These are phyloP conservation scores for Magnusiomyces tetraspermus DNA, from an alignment of 1,139 yeast genomes.

Conservation along the genomic window DNA sequence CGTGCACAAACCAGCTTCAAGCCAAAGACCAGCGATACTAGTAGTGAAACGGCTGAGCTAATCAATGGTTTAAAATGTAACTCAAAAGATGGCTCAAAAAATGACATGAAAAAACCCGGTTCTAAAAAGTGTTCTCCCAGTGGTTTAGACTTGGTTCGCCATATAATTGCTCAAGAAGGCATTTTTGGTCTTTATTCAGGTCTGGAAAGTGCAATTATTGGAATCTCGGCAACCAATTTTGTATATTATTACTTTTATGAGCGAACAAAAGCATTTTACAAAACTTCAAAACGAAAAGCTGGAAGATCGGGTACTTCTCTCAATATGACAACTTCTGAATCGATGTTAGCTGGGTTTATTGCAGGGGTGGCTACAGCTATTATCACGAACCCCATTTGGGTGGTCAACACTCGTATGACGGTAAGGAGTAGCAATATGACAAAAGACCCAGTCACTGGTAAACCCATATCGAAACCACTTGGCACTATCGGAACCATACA, in stretches of 20 bases:
- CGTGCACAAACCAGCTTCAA: conserved; percentile 65
- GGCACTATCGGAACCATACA: conserved; percentile 44
- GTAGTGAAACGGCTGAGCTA: no score
- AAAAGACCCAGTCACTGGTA: conserved; percentile 31
- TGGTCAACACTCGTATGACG: conserved; percentile 82
- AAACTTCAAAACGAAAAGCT: conserved; percentile 30
- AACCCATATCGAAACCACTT: conserved; percentile 17
- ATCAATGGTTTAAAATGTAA: no score
- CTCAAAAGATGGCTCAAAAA: no score
- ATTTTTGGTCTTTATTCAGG: conserved; percentile 70
- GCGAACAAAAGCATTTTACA: conserved; percentile 48
- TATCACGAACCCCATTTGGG: conserved; percentile 93
- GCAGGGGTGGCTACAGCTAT: conserved; percentile 84
- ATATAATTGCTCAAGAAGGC: conserved; percentile 56
- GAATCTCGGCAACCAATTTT: conserved; percentile 77
- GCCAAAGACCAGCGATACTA: no score
- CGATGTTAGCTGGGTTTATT: conserved; percentile 69
- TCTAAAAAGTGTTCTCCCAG: conserved; percentile 16
- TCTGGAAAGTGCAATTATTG: conserved; percentile 76
- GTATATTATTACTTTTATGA: conserved; percentile 89
- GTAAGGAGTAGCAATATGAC: conserved; percentile 37
- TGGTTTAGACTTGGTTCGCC: conserved; percentile 35
- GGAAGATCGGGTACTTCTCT: conserved; percentile 14
- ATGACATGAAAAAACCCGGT: no score
- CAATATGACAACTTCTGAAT: conserved; percentile 48